phyloP scores from a whole-genome alignment of 306 rosid species.

The Fragaria ananassa region DNA sequence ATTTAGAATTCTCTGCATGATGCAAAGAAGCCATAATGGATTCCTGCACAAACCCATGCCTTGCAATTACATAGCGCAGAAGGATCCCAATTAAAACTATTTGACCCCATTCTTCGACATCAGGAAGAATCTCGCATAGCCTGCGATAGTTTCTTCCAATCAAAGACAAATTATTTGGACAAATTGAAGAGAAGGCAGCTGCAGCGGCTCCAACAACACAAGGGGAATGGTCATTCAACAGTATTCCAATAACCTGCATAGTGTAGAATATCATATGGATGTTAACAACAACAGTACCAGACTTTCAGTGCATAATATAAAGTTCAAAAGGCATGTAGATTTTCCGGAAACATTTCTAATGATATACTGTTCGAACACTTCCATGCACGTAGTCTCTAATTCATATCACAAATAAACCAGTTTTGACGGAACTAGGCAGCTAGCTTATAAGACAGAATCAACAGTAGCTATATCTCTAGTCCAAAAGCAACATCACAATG shows the following conservation, averaged over 20 bases:
- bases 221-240: constrained; percentile 79
- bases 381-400: background rate
- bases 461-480: background rate
- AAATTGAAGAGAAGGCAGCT: constrained; percentile 84
- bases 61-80: constrained; percentile 76
- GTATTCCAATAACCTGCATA: constrained; percentile 69
- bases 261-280: background rate
- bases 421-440: background rate
- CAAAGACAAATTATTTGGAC: constrained; percentile 77
- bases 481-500: background rate
- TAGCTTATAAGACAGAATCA: background rate
- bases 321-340: background rate
- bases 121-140: constrained; percentile 88
- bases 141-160: constrained; percentile 65
- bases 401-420: background rate
- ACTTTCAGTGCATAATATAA: background rate
- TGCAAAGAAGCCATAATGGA: constrained; percentile 68
- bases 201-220: constrained; percentile 97
- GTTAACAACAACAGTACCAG: background rate
- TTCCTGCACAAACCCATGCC: constrained; percentile 78
- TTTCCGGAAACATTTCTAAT: background rate
- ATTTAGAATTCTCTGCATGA: constrained; percentile 27
- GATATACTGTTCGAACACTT: background rate
- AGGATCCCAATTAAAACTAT: constrained; percentile 82
- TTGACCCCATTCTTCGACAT: constrained; percentile 98